Base-by-base conservation (phyloP, 257 asterid genomes). In the Solanum neorickii region DNA sequence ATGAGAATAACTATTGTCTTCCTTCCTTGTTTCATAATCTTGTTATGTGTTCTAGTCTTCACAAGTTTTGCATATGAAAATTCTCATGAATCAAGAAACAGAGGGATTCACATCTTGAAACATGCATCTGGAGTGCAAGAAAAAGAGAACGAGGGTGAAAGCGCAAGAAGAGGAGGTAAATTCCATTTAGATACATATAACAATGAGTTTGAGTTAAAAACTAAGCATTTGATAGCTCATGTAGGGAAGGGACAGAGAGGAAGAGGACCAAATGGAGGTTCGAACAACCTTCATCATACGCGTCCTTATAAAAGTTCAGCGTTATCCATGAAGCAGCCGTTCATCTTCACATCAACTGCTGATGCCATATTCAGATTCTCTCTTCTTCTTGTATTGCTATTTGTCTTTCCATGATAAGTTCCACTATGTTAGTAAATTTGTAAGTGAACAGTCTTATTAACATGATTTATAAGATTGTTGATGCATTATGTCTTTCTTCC, bases 181-280 rank as follows among this genome's bases (percentile, higher is more conserved):
- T 47, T 70, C n/a, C 52, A 77, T 44, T 25, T 77, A 7, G 13
- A 44, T 77, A 77, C 33, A 8, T 44, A 20, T 20, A 44, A 11
- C 62, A 37, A 70, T 41, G 15, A 75, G 14, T 46, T 72, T 88
- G 88, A 73, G 74, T 68, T 25, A 7, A 89, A 83, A 37, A 66
- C 56, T 46, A 88, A 66, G 83, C 11, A 86, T 11, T 25, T 86
- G 10, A 59, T 59, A 82, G 89, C 78, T 65, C 13, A 90, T 14
- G 82, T 78, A 37, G 84, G 70, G 3, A 91, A 89, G 65, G 91
- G 85, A 23, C 90, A 68, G 86, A 74, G 27, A 87, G 93, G 90
- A 18, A 92, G 8, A 75, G 93, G 94, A 7, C 7, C 93, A 2
- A 25, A 82, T 31, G 96, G 97, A 3, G 95, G 94, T 74, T 89